Evolutionary conservation across 2,329 filamentous ascomycete species (phyloP).

Genomic region (Colletotrichum tanaceti): DNA sequence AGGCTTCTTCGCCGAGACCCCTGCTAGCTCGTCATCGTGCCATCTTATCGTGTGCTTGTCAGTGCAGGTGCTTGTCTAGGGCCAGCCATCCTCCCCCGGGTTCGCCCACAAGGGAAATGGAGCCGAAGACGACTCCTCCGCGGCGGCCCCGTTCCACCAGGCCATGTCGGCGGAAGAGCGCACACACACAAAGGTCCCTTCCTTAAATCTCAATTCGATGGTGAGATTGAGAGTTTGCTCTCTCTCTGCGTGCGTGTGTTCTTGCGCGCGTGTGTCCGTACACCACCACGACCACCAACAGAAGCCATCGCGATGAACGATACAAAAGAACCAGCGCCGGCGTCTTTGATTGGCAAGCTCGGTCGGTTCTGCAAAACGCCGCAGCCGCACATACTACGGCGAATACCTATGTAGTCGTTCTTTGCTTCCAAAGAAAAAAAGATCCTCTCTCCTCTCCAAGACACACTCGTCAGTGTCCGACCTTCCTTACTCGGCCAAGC

Average conservation of each 20-base stretch:
- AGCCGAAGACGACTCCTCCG: background rate
- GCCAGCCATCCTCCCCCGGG: too few species aligned
- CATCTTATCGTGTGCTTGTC: constrained; percentile 11
- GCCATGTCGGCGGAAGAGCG: background rate
- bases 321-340: background rate
- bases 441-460: constrained; percentile 3
- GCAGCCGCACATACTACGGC: constrained; percentile 14
- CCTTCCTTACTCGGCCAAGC: constrained; percentile 27
- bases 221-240: background rate
- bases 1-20: background rate
- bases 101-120: background rate
- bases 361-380: background rate
- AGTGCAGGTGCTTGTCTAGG: too few species aligned
- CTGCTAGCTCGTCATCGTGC: background rate
- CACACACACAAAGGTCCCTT: background rate
- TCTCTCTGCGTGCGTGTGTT: constrained; percentile 9
- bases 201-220: constrained; percentile 22
- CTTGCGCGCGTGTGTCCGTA: constrained; percentile 9
- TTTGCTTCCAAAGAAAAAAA: constrained; percentile 28
- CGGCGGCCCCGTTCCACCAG: constrained; percentile 14
- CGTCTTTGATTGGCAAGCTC: constrained; percentile 9
- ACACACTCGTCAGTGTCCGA: background rate
- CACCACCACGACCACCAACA: constrained; percentile 29
- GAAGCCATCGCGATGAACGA: constrained; percentile 25
- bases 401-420: too few species aligned